Percentiles rank a stretch among this genome's conserved stretches.
These are phyloP conservation scores for Citrus inodora DNA, from an alignment of 345 rosid species.

Conservation along the genomic window DNA sequence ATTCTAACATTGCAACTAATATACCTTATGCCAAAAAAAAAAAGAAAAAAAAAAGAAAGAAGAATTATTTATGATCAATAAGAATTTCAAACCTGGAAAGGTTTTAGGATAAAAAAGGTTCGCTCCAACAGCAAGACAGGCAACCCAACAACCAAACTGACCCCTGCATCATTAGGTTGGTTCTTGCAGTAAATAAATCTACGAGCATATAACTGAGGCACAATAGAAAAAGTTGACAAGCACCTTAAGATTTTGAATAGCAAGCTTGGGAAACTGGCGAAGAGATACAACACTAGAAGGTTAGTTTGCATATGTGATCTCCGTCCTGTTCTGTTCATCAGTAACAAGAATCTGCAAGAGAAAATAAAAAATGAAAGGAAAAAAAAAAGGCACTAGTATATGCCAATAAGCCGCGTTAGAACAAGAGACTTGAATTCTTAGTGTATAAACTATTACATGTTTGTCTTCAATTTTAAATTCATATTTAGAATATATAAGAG, in stretches of 20 bases:
- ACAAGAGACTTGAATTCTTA: not conserved
- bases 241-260: conserved; percentile 51
- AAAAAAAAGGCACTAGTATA: not conserved
- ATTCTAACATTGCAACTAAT: not conserved
- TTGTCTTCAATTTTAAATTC: not conserved
- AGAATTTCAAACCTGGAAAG: conserved; percentile 31
- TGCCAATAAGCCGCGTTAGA: not conserved
- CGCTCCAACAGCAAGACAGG: conserved; percentile 39
- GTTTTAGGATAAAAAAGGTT: conserved; percentile 41
- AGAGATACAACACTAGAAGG: conserved; percentile 40
- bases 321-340: conserved; percentile 37
- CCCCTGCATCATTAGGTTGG: conserved; percentile 34
- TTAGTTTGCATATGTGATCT: conserved; percentile 32
- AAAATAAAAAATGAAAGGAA: not conserved
- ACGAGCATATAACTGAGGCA: too few species aligned
- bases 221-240: not conserved
- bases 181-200: not conserved
- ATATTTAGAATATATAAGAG: not conserved
- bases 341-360: conserved; percentile 39
- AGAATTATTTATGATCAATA: not conserved
- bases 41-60: too few species aligned
- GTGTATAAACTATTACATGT: not conserved
- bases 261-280: conserved; percentile 34
- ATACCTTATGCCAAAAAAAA: not conserved
- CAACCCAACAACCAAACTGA: conserved; percentile 48